These are phyloP conservation scores for Echites panduratus DNA, from an alignment of 257 asterid genomes.

Conservation along the genomic window DNA sequence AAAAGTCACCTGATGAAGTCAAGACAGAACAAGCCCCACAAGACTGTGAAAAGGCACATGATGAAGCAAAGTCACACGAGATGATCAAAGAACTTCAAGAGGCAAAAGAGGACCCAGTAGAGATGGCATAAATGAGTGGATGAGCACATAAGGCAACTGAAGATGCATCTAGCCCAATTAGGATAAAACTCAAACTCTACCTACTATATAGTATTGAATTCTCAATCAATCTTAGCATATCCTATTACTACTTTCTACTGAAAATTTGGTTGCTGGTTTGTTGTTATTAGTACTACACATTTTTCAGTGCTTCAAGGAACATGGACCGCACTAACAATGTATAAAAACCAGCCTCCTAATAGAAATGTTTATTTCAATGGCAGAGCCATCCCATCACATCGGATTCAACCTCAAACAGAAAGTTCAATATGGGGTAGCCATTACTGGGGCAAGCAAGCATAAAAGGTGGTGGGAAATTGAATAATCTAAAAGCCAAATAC, in stretches of 20 bases:
- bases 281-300: not conserved
- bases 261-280: too few species aligned
- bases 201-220: not conserved
- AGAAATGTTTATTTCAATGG: not conserved
- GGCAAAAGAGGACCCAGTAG: not conserved
- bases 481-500: constrained; percentile 21
- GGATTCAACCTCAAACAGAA: not conserved
- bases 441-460: not conserved
- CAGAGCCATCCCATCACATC: not conserved
- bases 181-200: not conserved
- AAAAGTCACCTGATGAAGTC: too few species aligned
- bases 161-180: not conserved
- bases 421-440: not conserved
- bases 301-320: not conserved
- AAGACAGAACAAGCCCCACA: too few species aligned
- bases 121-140: not conserved
- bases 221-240: too few species aligned
- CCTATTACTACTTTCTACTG: too few species aligned
- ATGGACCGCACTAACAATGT: not conserved
- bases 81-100: not conserved
- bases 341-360: not conserved
- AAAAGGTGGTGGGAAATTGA: not conserved
- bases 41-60: too few species aligned
- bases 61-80: constrained; percentile 6
- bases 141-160: not conserved